phyloP scores from a whole-genome alignment of 2,329 filamentous ascomycete species.

The Aspergillus alliaceus region DNA sequence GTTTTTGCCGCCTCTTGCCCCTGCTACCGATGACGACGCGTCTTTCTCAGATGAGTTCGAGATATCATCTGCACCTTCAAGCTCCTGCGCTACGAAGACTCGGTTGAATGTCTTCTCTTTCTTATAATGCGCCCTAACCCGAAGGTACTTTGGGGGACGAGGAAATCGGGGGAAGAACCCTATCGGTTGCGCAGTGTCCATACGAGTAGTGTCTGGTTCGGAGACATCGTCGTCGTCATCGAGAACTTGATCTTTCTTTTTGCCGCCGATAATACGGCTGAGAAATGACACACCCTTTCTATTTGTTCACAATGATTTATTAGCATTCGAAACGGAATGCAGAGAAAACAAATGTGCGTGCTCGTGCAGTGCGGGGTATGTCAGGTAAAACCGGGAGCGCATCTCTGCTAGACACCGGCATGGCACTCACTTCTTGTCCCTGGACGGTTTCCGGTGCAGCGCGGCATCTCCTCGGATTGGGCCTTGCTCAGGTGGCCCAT shows the following conservation, averaged over 20 bases:
- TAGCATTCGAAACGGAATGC: not conserved
- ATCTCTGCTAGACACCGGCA: not conserved
- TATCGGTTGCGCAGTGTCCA: constrained; percentile 74
- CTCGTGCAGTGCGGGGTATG: constrained; percentile 6
- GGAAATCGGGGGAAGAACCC: constrained; percentile 86
- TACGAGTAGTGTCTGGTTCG: constrained; percentile 68
- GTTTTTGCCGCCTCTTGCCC: constrained; percentile 23
- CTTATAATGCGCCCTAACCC: constrained; percentile 78
- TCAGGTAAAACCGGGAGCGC: not conserved
- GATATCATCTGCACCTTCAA: constrained; percentile 60
- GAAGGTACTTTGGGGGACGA: constrained; percentile 87
- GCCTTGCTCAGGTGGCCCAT: constrained; percentile 31
- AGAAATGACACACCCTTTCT: constrained; percentile 91
- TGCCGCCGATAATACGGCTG: constrained; percentile 75
- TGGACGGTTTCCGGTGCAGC: constrained; percentile 40
- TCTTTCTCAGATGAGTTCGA: constrained; percentile 30
- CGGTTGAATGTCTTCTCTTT: constrained; percentile 78
- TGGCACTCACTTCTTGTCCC: constrained; percentile 65
- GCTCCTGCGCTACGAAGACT: constrained; percentile 87
- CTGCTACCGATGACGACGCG: constrained; percentile 23
- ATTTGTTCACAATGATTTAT: constrained; percentile 12
- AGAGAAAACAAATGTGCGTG: not conserved
- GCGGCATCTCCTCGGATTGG: constrained; percentile 31
- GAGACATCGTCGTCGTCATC: constrained; percentile 62
- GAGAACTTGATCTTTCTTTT: constrained; percentile 64